phyloP scores from a whole-genome alignment of 305 asterid species.

The Fraxinus nigra region DNA sequence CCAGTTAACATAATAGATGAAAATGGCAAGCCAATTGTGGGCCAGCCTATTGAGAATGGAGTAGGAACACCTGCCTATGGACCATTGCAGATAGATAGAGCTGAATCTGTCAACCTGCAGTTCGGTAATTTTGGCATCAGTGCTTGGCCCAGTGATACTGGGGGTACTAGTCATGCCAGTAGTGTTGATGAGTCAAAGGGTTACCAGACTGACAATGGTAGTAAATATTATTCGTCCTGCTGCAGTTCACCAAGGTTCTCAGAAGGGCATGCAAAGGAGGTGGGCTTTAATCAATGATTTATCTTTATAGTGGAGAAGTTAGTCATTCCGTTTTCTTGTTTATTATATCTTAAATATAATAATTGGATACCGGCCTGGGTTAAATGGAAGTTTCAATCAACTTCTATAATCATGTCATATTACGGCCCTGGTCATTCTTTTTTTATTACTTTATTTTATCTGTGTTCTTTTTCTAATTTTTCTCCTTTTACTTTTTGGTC shows the following conservation, averaged over 20 bases:
- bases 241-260: constrained; percentile 86
- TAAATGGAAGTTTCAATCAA: not conserved
- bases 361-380: not conserved
- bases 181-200: constrained; percentile 85
- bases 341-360: not conserved
- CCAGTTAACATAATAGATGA: constrained; percentile 60
- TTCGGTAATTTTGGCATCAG: constrained; percentile 95
- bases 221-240: constrained; percentile 82
- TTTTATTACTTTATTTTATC: not conserved
- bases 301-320: not conserved
- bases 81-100: constrained; percentile 72
- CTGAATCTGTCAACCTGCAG: constrained; percentile 90
- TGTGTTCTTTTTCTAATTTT: constrained; percentile 1
- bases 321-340: not conserved
- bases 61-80: constrained; percentile 79
- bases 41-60: constrained; percentile 42
- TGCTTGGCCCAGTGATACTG: constrained; percentile 91
- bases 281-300: constrained; percentile 19
- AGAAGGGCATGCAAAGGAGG: constrained; percentile 91
- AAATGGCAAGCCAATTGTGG: constrained; percentile 46
- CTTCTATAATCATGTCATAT: not conserved
- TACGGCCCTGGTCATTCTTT: not conserved
- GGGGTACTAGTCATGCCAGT: constrained; percentile 89
- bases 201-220: constrained; percentile 80
- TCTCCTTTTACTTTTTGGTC: not conserved